Evolutionary conservation across 805 yeast genomes (phyloP), one percentile per base, ranked within the genome.

Genomic region (Vanderwaltozyma yarrowii): DNA sequence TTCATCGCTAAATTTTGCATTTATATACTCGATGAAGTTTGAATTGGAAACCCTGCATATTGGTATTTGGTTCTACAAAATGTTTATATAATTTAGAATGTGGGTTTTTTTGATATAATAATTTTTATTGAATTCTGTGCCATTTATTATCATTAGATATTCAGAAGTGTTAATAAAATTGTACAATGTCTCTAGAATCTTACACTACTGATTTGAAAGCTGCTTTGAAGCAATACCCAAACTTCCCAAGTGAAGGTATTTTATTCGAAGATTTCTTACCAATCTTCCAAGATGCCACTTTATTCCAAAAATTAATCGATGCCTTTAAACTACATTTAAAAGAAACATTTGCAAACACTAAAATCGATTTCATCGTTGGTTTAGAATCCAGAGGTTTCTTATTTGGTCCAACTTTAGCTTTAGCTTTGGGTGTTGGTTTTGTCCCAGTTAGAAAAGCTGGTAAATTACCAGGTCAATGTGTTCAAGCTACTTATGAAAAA

Each of bases 261-360:
- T 67, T 92, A 27, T 92, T 92, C 54, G 97, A 92, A 67, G 99
- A 92, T 64, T 89, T 92, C 60, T 70, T 92, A 56, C 99, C 99
- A 35, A 81, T 92, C 47, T 92, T 92, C 72, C 74, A 82, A 60
- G 67, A 74, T 48, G 95, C 98, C 37, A 70, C 66, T 33, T 66
- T 83, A 40, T 92, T 92, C 72, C 79, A 80, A 56, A 80, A 82
- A 56, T 70, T 92, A 41, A 67, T 92, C 33, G 75, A 73, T 47
- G 95, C 95, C 14, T 82, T 89, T 67, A 75, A 80, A 62, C 55
- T 74, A 39, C 94, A 86, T 56, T 57, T 92, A 41, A 75, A 77
- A 42, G 67, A 66, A 45, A 58, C 65, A 19, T 73, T 72, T 56
- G 66, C 70, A 42, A 68, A 67, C 43, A 67, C 69, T 45, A 74